These are phyloP conservation scores for Beauveria scarabaeidicola DNA, from an alignment of 2,329 filamentous ascomycete genomes.

Conservation along the genomic window DNA sequence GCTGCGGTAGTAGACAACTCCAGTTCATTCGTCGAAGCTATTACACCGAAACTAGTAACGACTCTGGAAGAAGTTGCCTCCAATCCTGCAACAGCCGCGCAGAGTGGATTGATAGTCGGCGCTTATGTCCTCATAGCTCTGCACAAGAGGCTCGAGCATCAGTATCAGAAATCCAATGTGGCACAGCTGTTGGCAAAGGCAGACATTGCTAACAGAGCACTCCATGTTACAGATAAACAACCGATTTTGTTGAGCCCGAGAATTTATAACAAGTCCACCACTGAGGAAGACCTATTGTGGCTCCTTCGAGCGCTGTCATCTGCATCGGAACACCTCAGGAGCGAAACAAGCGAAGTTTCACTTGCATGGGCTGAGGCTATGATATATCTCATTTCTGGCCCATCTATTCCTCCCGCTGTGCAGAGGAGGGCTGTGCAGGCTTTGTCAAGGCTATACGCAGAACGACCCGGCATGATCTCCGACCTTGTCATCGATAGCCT, in stretches of 20 bases:
- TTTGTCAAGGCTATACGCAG: conserved; percentile 57
- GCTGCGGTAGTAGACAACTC: conserved; percentile 39
- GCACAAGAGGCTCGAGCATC: conserved; percentile 43
- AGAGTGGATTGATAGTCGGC: conserved; percentile 72
- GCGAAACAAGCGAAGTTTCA: conserved; percentile 39
- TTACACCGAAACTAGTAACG: conserved; percentile 51
- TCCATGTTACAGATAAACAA: conserved; percentile 67
- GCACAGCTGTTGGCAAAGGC: conserved; percentile 45
- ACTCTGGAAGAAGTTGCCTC: conserved; percentile 69
- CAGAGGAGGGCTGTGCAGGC: conserved; percentile 54
- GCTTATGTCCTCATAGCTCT: conserved; percentile 68
- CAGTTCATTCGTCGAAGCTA: conserved; percentile 42
- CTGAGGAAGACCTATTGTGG: conserved; percentile 72
- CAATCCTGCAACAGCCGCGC: conserved; percentile 70
- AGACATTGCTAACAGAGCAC: conserved; percentile 53
- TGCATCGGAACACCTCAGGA: conserved; percentile 45
- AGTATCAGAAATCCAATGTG: conserved; percentile 44
- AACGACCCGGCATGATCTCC: conserved; percentile 49
- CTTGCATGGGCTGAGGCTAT: conserved; percentile 76
- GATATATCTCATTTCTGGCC: conserved; percentile 66
- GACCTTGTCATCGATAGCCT: conserved; percentile 60
- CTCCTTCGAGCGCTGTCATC: conserved; percentile 60
- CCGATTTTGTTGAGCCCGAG: conserved; percentile 81
- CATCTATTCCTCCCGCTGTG: conserved; percentile 49
- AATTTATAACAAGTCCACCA: conserved; percentile 71